Evolutionary conservation across 306 rosid species (phyloP).

Genomic region (Ceratonia siliqua): DNA sequence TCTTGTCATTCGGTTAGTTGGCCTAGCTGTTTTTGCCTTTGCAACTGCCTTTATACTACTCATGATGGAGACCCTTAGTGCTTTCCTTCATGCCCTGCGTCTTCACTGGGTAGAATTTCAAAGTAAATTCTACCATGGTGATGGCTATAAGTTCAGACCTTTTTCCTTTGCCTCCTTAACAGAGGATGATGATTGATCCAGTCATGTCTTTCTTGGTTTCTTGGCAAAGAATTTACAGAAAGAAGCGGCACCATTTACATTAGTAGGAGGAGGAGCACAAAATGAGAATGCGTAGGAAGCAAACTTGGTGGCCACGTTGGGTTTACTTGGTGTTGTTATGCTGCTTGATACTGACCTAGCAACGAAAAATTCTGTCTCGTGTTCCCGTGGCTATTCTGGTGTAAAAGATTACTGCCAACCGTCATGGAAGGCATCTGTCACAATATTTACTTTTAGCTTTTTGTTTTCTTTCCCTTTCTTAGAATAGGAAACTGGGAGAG

Average conservation of each 20-base stretch:
- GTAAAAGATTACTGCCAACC: constrained; percentile 33
- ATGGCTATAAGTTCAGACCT: constrained; percentile 86
- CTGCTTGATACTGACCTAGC: constrained; percentile 47
- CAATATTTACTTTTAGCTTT: constrained; percentile 1
- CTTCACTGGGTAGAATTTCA: constrained; percentile 97
- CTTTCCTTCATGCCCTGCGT: constrained; percentile 94
- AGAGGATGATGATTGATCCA: constrained; percentile 70
- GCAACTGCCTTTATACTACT: constrained; percentile 95
- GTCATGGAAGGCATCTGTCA: constrained; percentile 16
- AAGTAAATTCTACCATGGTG: constrained; percentile 81
- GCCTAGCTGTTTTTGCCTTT: constrained; percentile 79
- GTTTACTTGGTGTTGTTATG: constrained; percentile 10
- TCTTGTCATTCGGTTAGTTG: constrained; percentile 68
- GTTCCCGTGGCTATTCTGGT: constrained; percentile 42
- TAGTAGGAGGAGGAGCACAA: constrained; percentile 21
- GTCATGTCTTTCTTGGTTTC: constrained; percentile 20
- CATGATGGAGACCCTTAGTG: constrained; percentile 93
- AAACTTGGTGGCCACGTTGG: constrained; percentile 24
- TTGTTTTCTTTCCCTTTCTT: neutral
- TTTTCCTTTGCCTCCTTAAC: constrained; percentile 66
- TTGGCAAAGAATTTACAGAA: constrained; percentile 27
- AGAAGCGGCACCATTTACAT: neutral
- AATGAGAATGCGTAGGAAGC: constrained; percentile 23
- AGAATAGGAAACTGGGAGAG: constrained; percentile 33
- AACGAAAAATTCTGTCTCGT: constrained; percentile 32